phyloP scores from a whole-genome alignment of 192 early-diverging fungal genomes.

The Coemansia sp. region DNA sequence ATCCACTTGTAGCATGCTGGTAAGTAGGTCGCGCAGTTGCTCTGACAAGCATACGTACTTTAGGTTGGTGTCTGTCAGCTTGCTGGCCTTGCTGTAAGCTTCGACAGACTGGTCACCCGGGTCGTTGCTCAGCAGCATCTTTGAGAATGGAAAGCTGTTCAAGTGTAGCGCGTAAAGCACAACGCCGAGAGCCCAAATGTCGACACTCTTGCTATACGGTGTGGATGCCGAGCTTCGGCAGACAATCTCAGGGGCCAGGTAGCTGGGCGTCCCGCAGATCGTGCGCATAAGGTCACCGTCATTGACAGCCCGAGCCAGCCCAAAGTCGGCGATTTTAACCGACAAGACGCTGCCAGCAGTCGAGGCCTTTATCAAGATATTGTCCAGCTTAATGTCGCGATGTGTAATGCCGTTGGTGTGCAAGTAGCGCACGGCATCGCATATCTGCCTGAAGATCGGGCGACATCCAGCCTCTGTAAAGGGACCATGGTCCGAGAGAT shows the following conservation, averaged over 20 bases:
- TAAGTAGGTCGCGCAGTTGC: slow-evolving; percentile 22
- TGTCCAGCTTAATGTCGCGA: slow-evolving; percentile 92
- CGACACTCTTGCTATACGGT: slow-evolving; percentile 44
- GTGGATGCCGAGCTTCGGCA: slow-evolving; percentile 36
- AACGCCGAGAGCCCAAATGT: slow-evolving; percentile 54
- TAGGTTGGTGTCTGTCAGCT: slow-evolving; percentile 15
- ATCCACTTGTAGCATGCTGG: slow-evolving; percentile 32
- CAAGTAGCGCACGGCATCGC: slow-evolving; percentile 62
- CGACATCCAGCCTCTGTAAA: slow-evolving; percentile 39
- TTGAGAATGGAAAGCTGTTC: slow-evolving; percentile 46
- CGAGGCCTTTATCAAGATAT: slow-evolving; percentile 51
- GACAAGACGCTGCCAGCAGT: slow-evolving; percentile 4
- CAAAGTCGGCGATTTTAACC: slow-evolving; percentile 67
- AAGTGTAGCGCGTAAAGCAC: slow-evolving; percentile 43
- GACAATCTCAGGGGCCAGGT: slow-evolving; percentile 55
- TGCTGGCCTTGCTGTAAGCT: slow-evolving; percentile 19
- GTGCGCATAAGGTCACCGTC: slow-evolving; percentile 53
- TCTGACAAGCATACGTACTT: slow-evolving; percentile 20
- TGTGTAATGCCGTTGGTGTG: slow-evolving; percentile 85
- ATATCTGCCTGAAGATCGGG: slow-evolving; percentile 49
- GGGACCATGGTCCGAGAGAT: slow-evolving; percentile 34
- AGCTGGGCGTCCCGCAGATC: slow-evolving; percentile 58
- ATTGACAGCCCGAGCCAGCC: slow-evolving; percentile 53
- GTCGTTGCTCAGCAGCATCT: slow-evolving; percentile 14
- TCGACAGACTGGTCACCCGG: slow-evolving; percentile 16